A percentile compares a stretch with the other conserved stretches of the same genome.
These are phyloP conservation scores for Trichocladium antarcticum DNA, from an alignment of 495 filamentous ascomycete species.

Conservation along the genomic window DNA sequence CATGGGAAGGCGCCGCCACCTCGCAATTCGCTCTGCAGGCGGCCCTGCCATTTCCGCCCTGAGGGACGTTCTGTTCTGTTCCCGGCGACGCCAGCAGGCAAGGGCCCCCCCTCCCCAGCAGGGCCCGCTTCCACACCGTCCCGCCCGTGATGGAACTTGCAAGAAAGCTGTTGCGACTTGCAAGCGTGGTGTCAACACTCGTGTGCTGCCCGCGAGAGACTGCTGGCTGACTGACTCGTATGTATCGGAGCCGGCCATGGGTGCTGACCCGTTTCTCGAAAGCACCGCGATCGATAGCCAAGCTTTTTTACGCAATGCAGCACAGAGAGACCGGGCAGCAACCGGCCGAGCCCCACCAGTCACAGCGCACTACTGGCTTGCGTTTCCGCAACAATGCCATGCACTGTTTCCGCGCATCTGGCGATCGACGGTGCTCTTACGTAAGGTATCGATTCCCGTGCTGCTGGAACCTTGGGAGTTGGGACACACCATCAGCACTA, in stretches of 20 bases:
- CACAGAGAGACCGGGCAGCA: too few relatives aligned
- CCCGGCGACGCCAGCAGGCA: neutral
- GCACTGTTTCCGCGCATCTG: neutral
- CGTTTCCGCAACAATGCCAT: neutral
- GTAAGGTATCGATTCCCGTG: slow-evolving; percentile 7
- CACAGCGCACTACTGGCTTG: too few relatives aligned
- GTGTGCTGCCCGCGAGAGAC: neutral
- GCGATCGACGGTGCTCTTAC: slow-evolving; percentile 6
- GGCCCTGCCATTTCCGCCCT: slow-evolving; percentile 1
- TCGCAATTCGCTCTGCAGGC: slow-evolving; percentile 3
- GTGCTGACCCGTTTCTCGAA: too few relatives aligned
- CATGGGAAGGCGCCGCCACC: slow-evolving; percentile 7
- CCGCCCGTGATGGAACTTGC: neutral
- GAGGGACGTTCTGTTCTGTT: neutral
- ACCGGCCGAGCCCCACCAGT: too few relatives aligned
- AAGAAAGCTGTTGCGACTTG: too few relatives aligned
- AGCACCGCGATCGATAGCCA: too few relatives aligned
- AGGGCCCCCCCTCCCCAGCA: too few relatives aligned
- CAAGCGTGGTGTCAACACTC: too few relatives aligned
- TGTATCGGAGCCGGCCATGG: too few relatives aligned
- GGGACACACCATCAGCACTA: slow-evolving; percentile 2
- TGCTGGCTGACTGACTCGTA: too few relatives aligned
- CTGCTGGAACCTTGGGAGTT: neutral
- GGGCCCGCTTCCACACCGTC: too few relatives aligned
- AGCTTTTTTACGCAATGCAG: too few relatives aligned